Evolutionary conservation across 371 early-diverging fungal genomes (phyloP).

Genomic region (Syncephalis plumigaleata): DNA sequence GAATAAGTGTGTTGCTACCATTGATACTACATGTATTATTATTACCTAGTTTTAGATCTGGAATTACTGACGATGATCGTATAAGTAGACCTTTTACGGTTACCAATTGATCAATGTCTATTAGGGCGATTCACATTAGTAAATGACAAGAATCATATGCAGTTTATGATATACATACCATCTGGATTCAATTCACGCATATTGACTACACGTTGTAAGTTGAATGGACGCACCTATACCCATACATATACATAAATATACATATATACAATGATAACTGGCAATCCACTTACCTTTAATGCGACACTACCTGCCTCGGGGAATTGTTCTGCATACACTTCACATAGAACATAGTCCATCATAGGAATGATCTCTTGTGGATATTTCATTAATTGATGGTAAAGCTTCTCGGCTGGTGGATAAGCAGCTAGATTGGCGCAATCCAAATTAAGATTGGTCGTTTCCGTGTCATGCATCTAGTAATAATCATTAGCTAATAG

Average conservation of each 20-base stretch:
- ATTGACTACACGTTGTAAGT: conserved; percentile 59
- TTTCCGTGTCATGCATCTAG: conserved; percentile 35
- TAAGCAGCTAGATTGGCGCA: conserved; percentile 68
- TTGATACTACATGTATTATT: not conserved
- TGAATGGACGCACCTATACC: conserved; percentile 84
- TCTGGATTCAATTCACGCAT: conserved; percentile 92
- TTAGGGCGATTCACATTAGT: no score
- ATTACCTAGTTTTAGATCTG: conserved; percentile 76
- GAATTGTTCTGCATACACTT: conserved; percentile 41
- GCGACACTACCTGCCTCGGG: no score
- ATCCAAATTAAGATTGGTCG: conserved; percentile 71
- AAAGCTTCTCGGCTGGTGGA: conserved; percentile 37
- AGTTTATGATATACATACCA: conserved; percentile 14
- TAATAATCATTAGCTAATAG: not conserved
- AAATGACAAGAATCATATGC: not conserved
- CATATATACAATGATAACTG: no score
- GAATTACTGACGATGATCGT: conserved; percentile 83
- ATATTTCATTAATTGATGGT: conserved; percentile 79
- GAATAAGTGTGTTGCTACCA: not conserved
- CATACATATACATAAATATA: not conserved
- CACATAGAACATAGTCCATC: conserved; percentile 80
- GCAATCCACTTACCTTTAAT: not conserved
- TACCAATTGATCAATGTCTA: conserved; percentile 95
- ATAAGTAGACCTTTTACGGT: conserved; percentile 93
- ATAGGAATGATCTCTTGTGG: conserved; percentile 97